Percentiles rank a stretch among this genome's conserved stretches.
phyloP scores from a whole-genome alignment of 2,329 filamentous ascomycete species.

The Cercospora sojina region DNA sequence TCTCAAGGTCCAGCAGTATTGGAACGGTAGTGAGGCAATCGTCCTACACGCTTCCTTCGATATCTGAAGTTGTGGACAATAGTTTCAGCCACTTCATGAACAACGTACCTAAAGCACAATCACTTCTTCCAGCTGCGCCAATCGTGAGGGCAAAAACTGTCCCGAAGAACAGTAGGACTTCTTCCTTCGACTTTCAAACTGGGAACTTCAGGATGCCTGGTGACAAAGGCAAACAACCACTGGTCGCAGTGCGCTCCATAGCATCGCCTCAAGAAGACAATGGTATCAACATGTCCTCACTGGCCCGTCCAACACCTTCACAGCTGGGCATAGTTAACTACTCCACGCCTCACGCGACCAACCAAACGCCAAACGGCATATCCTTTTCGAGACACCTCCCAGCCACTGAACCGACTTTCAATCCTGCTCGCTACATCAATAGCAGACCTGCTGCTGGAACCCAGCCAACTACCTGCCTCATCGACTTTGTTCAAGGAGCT shows the following conservation, averaged over 20 bases:
- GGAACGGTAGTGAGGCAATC: not conserved
- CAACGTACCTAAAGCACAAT: not conserved
- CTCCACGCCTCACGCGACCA: not conserved
- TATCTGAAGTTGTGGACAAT: not conserved
- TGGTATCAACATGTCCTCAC: not conserved
- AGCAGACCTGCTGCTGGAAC: not conserved
- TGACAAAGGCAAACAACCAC: not conserved
- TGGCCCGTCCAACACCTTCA: not conserved
- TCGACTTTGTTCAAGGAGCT: not conserved
- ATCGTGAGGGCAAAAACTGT: not conserved
- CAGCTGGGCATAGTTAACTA: not conserved
- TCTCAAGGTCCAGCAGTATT: not conserved
- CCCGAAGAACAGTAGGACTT: not conserved
- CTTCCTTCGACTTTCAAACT: not conserved
- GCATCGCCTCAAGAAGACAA: not conserved
- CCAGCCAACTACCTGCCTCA: not conserved
- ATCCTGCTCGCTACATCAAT: not conserved
- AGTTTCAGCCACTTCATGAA: not conserved
- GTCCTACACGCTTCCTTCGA: not conserved
- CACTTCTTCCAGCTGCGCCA: not conserved
- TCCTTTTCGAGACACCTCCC: not conserved
- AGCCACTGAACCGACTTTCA: not conserved
- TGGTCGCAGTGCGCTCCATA: not conserved
- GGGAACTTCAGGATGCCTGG: not conserved
- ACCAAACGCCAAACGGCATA: not conserved